These are phyloP conservation scores for Hortaea sp. DNA, from an alignment of 2,329 filamentous ascomycete genomes.

Conservation along the genomic window DNA sequence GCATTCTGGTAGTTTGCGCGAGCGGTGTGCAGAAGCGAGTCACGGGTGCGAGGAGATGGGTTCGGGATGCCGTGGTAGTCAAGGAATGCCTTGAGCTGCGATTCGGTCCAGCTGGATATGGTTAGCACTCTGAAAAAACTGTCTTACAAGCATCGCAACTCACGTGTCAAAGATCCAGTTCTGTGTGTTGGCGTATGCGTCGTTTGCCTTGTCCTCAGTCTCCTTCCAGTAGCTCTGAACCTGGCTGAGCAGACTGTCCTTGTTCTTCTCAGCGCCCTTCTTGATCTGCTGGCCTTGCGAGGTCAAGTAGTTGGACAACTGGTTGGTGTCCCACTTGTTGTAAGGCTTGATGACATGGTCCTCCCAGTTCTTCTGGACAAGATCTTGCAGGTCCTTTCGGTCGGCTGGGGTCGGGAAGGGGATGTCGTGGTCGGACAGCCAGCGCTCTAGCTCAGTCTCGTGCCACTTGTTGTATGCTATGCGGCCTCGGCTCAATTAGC, in stretches of 20 bases:
- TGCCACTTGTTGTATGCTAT: conserved; percentile 98
- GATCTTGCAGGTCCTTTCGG: conserved; percentile 83
- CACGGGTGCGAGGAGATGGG: conserved; percentile 77
- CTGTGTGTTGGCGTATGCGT: conserved; percentile 62
- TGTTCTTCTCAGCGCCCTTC: conserved; percentile 55
- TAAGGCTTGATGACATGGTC: conserved; percentile 64
- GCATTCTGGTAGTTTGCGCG: conserved; percentile 71
- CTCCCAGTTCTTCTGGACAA: conserved; percentile 89
- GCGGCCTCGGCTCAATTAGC: conserved; percentile 20
- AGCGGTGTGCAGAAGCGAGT: conserved; percentile 65
- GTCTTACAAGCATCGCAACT: conserved; percentile 12
- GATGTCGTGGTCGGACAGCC: conserved; percentile 86
- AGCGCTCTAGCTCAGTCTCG: conserved; percentile 91
- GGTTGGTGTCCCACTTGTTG: conserved; percentile 61
- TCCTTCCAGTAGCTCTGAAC: conserved; percentile 70
- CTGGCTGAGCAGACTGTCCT: conserved; percentile 56
- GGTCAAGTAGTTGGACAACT: conserved; percentile 58
- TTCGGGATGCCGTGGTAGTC: conserved; percentile 80
- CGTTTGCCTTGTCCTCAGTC: conserved; percentile 63
- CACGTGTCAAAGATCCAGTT: conserved; percentile 87
- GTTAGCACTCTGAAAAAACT: conserved; percentile 25
- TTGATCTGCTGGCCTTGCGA: conserved; percentile 62
- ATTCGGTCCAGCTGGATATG: conserved; percentile 68
- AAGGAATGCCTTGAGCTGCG: conserved; percentile 83
- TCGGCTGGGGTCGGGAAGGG: conserved; percentile 85